phyloP scores from a whole-genome alignment of 306 rosid species.

The Canavalia ensiformis region DNA sequence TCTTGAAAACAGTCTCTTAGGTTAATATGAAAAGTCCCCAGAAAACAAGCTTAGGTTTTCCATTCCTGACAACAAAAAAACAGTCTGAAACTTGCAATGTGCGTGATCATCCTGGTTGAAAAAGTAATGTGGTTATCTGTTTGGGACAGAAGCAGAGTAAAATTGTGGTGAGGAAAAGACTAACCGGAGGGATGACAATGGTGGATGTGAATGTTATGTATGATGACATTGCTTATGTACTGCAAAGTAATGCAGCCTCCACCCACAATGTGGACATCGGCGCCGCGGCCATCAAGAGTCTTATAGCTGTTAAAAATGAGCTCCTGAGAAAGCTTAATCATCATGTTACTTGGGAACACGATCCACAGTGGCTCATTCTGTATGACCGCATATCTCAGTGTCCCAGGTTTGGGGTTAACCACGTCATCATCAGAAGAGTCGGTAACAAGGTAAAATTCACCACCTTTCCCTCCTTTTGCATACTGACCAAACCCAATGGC shows the following conservation, averaged over 20 bases:
- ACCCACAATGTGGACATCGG: conserved; percentile 92
- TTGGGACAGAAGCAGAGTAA: background rate
- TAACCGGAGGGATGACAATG: conserved; percentile 88
- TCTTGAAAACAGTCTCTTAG: background rate
- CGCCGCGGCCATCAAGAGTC: conserved; percentile 94
- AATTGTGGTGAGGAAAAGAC: background rate
- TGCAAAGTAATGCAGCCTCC: conserved; percentile 97
- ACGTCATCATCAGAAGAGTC: conserved; percentile 87
- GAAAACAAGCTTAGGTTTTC: background rate
- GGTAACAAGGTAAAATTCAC: conserved; percentile 81
- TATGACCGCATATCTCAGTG: conserved; percentile 83
- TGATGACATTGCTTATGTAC: conserved; percentile 87
- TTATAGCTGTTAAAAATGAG: conserved; percentile 90
- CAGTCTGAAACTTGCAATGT: background rate
- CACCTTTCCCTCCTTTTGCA: conserved; percentile 89
- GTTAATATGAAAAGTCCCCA: background rate
- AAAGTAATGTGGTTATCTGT: no score
- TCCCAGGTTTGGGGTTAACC: conserved; percentile 84
- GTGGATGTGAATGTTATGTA: conserved; percentile 90
- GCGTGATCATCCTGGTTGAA: no score
- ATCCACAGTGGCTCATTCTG: conserved; percentile 87
- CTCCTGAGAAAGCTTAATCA: conserved; percentile 87
- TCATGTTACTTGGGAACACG: conserved; percentile 90
- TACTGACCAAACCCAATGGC: conserved; percentile 97
- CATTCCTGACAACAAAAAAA: background rate